Evolutionary conservation across 176 grass and related monocot genomes (phyloP), one percentile per base, ranked within the genome.

Genomic region (Aechmea fasciata): DNA sequence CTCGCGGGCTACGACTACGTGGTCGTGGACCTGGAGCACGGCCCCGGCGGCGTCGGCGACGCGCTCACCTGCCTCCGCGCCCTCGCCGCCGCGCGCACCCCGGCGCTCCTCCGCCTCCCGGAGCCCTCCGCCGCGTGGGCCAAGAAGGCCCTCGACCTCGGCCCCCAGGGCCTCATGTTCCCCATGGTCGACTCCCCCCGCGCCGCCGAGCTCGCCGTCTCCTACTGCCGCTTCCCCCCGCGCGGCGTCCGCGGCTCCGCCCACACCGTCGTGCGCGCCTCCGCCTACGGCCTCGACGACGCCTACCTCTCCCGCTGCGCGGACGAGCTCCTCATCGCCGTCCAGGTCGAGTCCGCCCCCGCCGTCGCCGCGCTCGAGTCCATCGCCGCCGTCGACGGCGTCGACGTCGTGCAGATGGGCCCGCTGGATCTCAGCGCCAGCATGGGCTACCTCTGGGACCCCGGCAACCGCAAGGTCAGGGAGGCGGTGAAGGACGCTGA

Each of bases 101-200:
- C 93, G 0, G 86, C 88, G 49, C 65, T 97, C 28, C 68, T 97
- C 66, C 89, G 93, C 69, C 74, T 97, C 26, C 86, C 84, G 1
- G 93, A 92, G 73, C 64, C 76, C 3, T 82, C 81, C 76, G 68
- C 86, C 13, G 68, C 81, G 22, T 97, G 89, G 93, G 82, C 93
- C 13, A 97, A 97, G 84, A 97, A 97, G 79, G 89, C 82, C 29
- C 82, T 97, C 73, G 89, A 97, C 83, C 81, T 97, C 41, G 89
- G 93, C 50, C 93, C 93, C 26, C 79, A 87, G 50, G 89, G 84
- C 10, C 66, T 97, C 65, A 97, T 97, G 93, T 79, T 97, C 20
- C 93, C 89, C 20, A 75, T 72, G 15, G 62, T 97, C 59, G 86
- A 83, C 26, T 84, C 83, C 3, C 81, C 84, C 47, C 74, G 57